Conservation (phyloP, 2,329 filamentous ascomycete species). For the Phoma sp. region DNA sequence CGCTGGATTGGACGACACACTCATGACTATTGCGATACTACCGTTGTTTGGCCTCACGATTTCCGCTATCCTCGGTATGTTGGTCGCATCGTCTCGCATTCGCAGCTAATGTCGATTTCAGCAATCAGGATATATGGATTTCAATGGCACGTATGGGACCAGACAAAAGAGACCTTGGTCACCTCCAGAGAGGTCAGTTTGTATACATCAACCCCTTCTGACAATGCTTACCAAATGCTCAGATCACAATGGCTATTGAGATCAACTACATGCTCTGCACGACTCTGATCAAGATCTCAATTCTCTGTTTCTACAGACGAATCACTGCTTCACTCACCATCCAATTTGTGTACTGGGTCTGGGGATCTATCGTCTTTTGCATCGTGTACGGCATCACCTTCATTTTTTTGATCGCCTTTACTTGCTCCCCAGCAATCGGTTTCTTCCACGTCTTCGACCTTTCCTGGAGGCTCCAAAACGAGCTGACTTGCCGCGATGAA, state of each 20-base stretch:
- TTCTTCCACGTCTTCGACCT: conserved; percentile 51
- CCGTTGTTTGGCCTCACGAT: conserved; percentile 44
- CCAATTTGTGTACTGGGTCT: conserved; percentile 49
- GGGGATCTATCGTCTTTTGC: conserved; percentile 49
- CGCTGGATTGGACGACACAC: conserved; percentile 56
- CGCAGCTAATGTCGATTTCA: conserved; percentile 22
- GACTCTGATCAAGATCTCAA: conserved; percentile 43
- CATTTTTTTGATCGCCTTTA: conserved; percentile 44
- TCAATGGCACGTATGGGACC: conserved; percentile 46
- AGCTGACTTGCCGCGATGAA: conserved; percentile 49
- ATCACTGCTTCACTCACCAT: conserved; percentile 48
- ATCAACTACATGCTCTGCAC: conserved; percentile 41
- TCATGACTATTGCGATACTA: conserved; percentile 56
- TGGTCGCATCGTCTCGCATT: no score
- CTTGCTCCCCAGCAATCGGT: conserved; percentile 50
- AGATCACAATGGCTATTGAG: conserved; percentile 43
- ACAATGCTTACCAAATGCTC: conserved; percentile 10
- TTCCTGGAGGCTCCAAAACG: conserved; percentile 38
- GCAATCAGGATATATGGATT: conserved; percentile 40
- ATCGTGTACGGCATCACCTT: conserved; percentile 50
- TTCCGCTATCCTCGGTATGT: conserved; percentile 36
- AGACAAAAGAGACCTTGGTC: conserved; percentile 31
- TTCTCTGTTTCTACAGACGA: conserved; percentile 53
- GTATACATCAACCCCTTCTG: not conserved
- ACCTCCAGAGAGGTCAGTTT: conserved; percentile 33